phyloP scores from a whole-genome alignment of 2,329 filamentous ascomycete species.

The Aspergillus brunneoviolaceus region DNA sequence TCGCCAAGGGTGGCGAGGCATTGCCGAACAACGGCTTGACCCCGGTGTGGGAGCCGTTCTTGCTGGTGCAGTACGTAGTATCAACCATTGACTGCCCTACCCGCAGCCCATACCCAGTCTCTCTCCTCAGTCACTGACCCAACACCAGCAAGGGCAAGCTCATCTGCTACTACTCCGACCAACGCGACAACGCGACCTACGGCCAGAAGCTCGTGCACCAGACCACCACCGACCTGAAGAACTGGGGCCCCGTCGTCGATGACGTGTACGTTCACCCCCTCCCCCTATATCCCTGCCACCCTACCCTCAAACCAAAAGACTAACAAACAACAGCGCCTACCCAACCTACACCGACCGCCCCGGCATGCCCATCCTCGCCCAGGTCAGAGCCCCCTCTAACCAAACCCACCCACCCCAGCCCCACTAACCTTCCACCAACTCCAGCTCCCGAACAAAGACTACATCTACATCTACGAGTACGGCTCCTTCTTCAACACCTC shows the following conservation, averaged over 20 bases:
- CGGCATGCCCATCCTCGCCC: conserved; percentile 64
- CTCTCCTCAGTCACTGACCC: not conserved
- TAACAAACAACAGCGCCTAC: conserved; percentile 39
- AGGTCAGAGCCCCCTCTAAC: conserved; percentile 16
- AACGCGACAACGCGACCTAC: conserved; percentile 60
- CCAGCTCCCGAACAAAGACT: conserved; percentile 58
- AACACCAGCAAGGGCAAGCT: conserved; percentile 51
- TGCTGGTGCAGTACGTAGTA: conserved; percentile 51
- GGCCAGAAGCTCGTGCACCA: conserved; percentile 71
- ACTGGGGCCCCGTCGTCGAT: conserved; percentile 63
- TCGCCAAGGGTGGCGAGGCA: conserved; percentile 64
- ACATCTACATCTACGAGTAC: conserved; percentile 66
- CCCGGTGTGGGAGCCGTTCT: conserved; percentile 72
- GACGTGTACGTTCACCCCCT: conserved; percentile 43
- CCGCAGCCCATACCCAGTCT: no score
- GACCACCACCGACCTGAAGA: conserved; percentile 57
- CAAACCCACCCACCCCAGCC: not conserved
- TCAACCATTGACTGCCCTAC: no score
- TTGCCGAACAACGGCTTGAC: conserved; percentile 63
- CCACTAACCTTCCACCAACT: not conserved
- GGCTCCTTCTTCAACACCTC: conserved; percentile 41
- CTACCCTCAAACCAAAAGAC: not conserved
- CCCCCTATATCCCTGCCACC: not conserved
- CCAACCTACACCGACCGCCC: conserved; percentile 63
- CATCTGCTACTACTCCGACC: conserved; percentile 70